Base-by-base conservation (phyloP, 2,329 filamentous ascomycete species). In the Coleophoma eucalyptorum region DNA sequence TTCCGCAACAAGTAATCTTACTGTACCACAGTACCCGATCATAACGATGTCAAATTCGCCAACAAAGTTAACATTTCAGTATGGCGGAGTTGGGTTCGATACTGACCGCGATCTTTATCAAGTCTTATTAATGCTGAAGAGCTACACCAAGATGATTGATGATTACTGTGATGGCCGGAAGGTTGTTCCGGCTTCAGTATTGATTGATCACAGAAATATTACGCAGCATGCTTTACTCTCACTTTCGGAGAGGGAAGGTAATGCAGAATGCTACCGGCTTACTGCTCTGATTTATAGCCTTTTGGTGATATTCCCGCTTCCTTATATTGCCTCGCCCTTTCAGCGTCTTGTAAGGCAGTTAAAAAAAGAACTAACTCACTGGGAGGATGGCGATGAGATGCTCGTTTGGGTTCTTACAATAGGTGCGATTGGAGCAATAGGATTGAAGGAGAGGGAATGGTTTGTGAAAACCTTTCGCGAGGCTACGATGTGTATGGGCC, bases 111-210 rank as follows among this genome's bases (percentile, higher is more conserved):
- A 34, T 46, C 43, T 46, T 46, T 46, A 46, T 46, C 13, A 16
- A 35, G 43, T 35, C n/a, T 20, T 46, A n/a, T 34, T 32, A 13
- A 46, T 46, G 43, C 31, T 46, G 16, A 46, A 35, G 16, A 37
- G 43, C 21, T 46, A 46, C 12, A 46, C 43, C 34, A 46, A 33
- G 43, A 46, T 46, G 43, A 35, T 46, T 13, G 43, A 46, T 35
- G 43, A 46, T 46, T 46, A 34, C 43, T 37, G 21, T 18, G 26
- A 46, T 21, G 43, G 43, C 12, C 21, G 43, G 43, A n/a, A 46
- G 5, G 19, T 7, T n/a, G 21, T 35, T 13, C 7, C 32, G 16
- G 26, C 43, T 1, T 34, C 32, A 8, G 15, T 35, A 3, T 34
- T 46, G 31, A 46, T 37, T 35, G 43, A 46, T 20, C 43, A 46